These are phyloP conservation scores for Populus trichocarpa DNA, from an alignment of 441 rosid species.

Conservation along the genomic window DNA sequence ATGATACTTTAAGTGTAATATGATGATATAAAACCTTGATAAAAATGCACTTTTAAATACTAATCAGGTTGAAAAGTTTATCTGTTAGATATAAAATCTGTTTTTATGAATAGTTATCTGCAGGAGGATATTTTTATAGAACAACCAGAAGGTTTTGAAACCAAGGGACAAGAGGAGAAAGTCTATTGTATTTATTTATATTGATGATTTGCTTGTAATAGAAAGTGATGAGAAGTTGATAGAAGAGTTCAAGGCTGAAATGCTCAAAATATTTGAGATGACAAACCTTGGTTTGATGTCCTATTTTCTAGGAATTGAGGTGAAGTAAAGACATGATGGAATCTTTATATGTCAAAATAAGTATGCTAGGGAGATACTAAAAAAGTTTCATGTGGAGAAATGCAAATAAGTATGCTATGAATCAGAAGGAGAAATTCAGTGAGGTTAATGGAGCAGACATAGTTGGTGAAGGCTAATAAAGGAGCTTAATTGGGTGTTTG, in stretches of 20 bases:
- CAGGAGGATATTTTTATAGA: background rate
- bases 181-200: background rate
- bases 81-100: background rate
- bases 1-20: no score
- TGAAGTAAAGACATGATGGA: background rate
- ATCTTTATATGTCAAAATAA: background rate
- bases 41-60: no score
- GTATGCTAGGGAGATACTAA: background rate
- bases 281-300: background rate
- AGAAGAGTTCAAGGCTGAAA: no score
- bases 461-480: no score
- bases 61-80: background rate
- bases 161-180: background rate
- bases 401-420: background rate
- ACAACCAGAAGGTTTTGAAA: background rate
- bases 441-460: no score
- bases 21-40: no score
- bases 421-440: background rate
- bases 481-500: no score
- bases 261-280: background rate
- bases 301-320: background rate
- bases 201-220: no score
- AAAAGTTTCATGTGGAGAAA: background rate
- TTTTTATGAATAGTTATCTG: conserved; percentile 14
- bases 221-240: no score